phyloP scores from a whole-genome alignment of 2,329 filamentous ascomycete species.

The Colletotrichum ledebouriae region DNA sequence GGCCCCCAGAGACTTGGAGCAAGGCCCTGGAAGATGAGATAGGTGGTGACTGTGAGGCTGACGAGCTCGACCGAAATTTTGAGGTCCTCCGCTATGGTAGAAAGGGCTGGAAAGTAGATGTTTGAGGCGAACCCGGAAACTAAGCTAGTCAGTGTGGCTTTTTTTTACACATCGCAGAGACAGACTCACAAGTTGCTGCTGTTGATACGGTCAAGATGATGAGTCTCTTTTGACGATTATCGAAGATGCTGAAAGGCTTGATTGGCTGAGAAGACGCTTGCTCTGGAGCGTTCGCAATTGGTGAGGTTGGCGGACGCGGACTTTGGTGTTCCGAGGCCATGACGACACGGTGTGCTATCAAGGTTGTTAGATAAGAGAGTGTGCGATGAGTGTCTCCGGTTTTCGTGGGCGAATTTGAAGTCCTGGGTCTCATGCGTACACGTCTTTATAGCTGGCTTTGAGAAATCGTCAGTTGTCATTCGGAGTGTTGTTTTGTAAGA shows the following conservation, averaged over 20 bases:
- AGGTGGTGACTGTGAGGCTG: conserved; percentile 61
- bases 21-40: conserved; percentile 65
- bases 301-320: too few relatives aligned
- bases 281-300: too few relatives aligned
- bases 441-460: neutral
- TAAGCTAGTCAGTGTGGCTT: conserved; percentile 32
- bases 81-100: conserved; percentile 58
- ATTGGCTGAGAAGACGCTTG: conserved; percentile 12
- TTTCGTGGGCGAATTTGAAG: too few relatives aligned
- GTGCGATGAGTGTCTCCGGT: too few relatives aligned
- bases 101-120: conserved; percentile 65
- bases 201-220: conserved; percentile 62
- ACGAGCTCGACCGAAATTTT: conserved; percentile 55
- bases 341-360: too few relatives aligned
- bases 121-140: conserved; percentile 58
- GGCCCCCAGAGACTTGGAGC: conserved; percentile 65
- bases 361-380: too few relatives aligned
- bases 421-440: neutral
- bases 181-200: conserved; percentile 62
- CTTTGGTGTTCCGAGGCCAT: too few relatives aligned
- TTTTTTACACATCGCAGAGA: too few relatives aligned
- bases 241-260: conserved; percentile 64
- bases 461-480: neutral
- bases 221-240: conserved; percentile 61
- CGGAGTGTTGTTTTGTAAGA: neutral